Evolutionary conservation across 1,284 basidiomycete genomes (phyloP), one percentile per base, ranked within the genome.

Genomic region (Grifola frondosa): DNA sequence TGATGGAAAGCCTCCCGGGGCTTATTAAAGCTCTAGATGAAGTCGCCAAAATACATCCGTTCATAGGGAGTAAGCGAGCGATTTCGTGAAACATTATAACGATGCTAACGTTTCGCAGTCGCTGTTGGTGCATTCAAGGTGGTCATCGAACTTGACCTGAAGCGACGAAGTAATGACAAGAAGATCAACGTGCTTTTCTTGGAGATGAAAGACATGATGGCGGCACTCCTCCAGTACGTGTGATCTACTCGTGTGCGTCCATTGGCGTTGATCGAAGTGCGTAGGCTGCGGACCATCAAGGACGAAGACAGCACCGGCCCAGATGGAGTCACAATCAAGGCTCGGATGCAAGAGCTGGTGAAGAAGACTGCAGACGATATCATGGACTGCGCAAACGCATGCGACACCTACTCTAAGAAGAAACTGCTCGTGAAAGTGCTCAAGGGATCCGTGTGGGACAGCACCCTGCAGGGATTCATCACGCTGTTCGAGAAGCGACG

Each of bases 161-260:
- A 62, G 10, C 61, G 70, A 17, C 56, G 68, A 13, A 65, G 71
- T 10, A 76, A 75, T 37, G 68, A 75, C 45, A 60, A 58, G 40
- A 73, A 71, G 38, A 64, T 75, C 9, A 41, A 65, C 2, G 60
- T 63, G 0, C 54, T 77, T 6, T 68, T 67, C 38, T 47, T 68
- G 13, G 62, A 70, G 48, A 76, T 75, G 71, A 67, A 66, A 43
- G 66, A 69, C 29, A 69, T 71, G 65, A 71, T 75, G 65, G 52
- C 54, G 6, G 59, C 61, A 1, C 59, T 77, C 20, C 62, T 72
- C 19, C 63, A 68, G 74, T 74, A 41, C 5, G 70, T 59, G 4
- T 9, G 1, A 54, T 1, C 19, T 13, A 10, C 10, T n/a, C n/a
- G n/a, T n/a, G n/a, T n/a, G n/a, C n/a, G 22, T 19, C 20, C 4